A percentile compares a stretch with the other conserved stretches of the same genome.
Evolutionary conservation across 2,329 filamentous ascomycete species (phyloP).

Genomic region (Periconia macrospinosa): DNA sequence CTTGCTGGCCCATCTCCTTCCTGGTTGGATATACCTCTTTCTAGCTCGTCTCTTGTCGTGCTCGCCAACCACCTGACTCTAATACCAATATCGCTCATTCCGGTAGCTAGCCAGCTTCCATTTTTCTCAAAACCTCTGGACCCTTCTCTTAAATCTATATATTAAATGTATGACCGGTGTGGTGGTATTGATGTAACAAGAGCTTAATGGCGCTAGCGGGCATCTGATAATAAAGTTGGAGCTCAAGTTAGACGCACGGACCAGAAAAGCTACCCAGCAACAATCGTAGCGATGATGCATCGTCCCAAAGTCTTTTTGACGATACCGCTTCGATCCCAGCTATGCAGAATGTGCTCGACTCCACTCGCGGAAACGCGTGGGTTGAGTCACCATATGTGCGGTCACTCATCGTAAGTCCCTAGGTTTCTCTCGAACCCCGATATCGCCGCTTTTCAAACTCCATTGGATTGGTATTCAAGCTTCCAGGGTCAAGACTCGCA

Average conservation of each 20-base stretch:
- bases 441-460: neutral
- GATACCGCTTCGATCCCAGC: slow-evolving; percentile 6
- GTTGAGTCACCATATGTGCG: slow-evolving; percentile 52
- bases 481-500: neutral
- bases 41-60: neutral
- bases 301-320: slow-evolving; percentile 3
- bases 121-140: neutral
- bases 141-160: neutral
- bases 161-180: neutral
- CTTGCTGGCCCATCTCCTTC: neutral
- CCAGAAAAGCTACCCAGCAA: slow-evolving; percentile 11
- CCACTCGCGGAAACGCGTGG: slow-evolving; percentile 31
- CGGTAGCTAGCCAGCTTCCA: neutral
- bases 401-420: slow-evolving; percentile 47
- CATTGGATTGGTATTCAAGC: too few species aligned
- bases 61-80: slow-evolving; percentile 1
- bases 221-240: neutral
- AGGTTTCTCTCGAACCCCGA: neutral
- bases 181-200: too few species aligned
- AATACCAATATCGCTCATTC: neutral
- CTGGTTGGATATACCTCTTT: neutral
- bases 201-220: neutral
- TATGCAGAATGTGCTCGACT: slow-evolving; percentile 36
- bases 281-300: slow-evolving; percentile 6
- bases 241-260: slow-evolving; percentile 25